Percentiles rank a stretch among this genome's conserved stretches.
Evolutionary conservation across 371 early-diverging fungal genomes (phyloP).

Genomic region (Chytridiales sp.): DNA sequence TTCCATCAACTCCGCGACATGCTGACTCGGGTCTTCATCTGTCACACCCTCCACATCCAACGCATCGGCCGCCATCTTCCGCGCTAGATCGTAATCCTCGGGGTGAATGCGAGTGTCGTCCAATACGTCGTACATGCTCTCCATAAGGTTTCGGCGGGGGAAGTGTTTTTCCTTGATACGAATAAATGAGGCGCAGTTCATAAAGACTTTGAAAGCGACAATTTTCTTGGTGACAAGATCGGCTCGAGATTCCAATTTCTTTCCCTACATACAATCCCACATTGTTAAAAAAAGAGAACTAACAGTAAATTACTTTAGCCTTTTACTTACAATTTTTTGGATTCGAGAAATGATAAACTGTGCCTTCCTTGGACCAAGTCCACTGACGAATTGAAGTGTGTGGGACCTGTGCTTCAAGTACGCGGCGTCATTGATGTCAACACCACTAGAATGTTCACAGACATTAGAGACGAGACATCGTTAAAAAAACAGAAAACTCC

Average conservation of each 20-base stretch:
- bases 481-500: neutral
- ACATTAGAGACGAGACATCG: too few species aligned
- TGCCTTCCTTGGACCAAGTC: slow-evolving; percentile 95
- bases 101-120: slow-evolving; percentile 96
- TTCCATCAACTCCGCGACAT: slow-evolving; percentile 81
- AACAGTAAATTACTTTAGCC: neutral
- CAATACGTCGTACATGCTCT: slow-evolving; percentile 67
- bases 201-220: slow-evolving; percentile 71
- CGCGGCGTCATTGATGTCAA: slow-evolving; percentile 83
- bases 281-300: too few species aligned
- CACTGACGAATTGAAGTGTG: slow-evolving; percentile 86
- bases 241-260: slow-evolving; percentile 52
- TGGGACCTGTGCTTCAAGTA: slow-evolving; percentile 64
- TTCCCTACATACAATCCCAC: slow-evolving; percentile 23
- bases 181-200: slow-evolving; percentile 92
- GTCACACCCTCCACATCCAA: slow-evolving; percentile 87
- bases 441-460: slow-evolving; percentile 56
- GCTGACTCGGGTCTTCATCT: slow-evolving; percentile 69
- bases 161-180: slow-evolving; percentile 59
- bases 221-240: slow-evolving; percentile 70
- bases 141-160: slow-evolving; percentile 40
- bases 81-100: slow-evolving; percentile 90
- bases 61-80: slow-evolving; percentile 97
- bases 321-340: slow-evolving; percentile 7
- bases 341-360: slow-evolving; percentile 39